Conservation (phyloP, 2,329 filamentous ascomycete genomes). For the Chrysoporthe austroafricana region DNA sequence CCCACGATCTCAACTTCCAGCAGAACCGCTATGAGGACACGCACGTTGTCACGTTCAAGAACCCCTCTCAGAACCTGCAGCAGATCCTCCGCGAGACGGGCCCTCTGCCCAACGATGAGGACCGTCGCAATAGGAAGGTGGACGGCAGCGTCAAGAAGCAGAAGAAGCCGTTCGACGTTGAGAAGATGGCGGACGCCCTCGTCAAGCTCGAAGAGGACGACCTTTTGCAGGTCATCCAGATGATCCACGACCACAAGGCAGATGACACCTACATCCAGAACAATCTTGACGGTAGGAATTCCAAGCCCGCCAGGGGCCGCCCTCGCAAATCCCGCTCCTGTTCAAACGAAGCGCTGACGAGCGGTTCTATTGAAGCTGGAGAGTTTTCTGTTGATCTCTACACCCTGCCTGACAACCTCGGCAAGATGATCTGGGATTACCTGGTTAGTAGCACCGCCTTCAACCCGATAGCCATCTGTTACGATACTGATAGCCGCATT, state of each 20-base stretch:
- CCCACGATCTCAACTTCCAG: conserved; percentile 92
- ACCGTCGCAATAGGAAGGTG: conserved; percentile 66
- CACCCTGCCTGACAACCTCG: conserved; percentile 86
- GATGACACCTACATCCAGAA: conserved; percentile 96
- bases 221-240: conserved; percentile 89
- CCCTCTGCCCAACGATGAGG: conserved; percentile 76
- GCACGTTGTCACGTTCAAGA: conserved; percentile 85
- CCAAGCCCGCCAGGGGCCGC: conserved; percentile 4
- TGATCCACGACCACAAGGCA: conserved; percentile 97
- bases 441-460: conserved; percentile 45
- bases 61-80: conserved; percentile 85
- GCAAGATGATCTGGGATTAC: conserved; percentile 96
- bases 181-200: conserved; percentile 92
- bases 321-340: conserved; percentile 20
- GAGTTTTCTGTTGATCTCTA: conserved; percentile 99
- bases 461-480: not conserved
- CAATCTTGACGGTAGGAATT: conserved; percentile 85
- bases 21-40: conserved; percentile 79
- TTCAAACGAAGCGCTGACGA: conserved; percentile 20
- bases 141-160: conserved; percentile 76
- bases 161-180: conserved; percentile 77
- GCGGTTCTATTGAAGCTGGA: conserved; percentile 61
- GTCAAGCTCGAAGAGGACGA: conserved; percentile 92
- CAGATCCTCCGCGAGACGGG: conserved; percentile 81
- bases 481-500: not conserved